Base-by-base conservation (phyloP, 2,329 filamentous ascomycete genomes). In the Juglanconis oblonga region DNA sequence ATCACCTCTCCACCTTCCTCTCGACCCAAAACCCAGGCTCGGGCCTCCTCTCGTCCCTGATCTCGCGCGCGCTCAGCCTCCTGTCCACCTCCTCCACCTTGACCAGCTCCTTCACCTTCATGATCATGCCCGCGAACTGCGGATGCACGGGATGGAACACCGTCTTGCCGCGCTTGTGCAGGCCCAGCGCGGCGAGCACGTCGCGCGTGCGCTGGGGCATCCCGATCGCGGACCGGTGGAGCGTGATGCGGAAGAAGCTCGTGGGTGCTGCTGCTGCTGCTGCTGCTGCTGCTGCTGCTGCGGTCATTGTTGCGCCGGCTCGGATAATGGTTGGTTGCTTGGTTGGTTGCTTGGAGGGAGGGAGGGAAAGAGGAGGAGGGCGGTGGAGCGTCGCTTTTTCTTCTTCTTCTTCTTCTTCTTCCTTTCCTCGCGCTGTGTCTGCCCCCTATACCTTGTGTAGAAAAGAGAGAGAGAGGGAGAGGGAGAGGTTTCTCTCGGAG, bases 71-170 rank as follows among this genome's bases (percentile, higher is more conserved):
- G 7, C 81, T 87, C 75, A 91, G 72, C 36, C 82, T 74, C 63
- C 77, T 73, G 38, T 87, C 86, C 49, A 96, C 91, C 77, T 96
- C 92, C 66, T 87, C 80, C 40, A 97, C 92, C 57, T 85, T 81
- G 50, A 97, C 91, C 64, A 97, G 80, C 77, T 97, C 93, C 80
- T 97, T 97, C 68, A 97, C 92, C 75, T 89, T 89, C 81, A 97
- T 89, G 70, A 97, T 91, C 79, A 96, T 92, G 72, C 93, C 93
- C 9, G 93, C 93, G 64, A 91, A 87, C 67, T 92, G 87, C 47
- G 87, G 86, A 63, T 84, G 84, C 63, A 96, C 92, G 42, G 91
- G 90, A 76, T 96, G 89, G 81, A 96, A 97, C 69, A 97, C 93
- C 57, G 90, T 94, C 70, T 87, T 87, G 83, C 88, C 87, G 69